Evolutionary conservation across 2,329 filamentous ascomycete species (phyloP).

Genomic region (Emmonsiellopsis sp.): DNA sequence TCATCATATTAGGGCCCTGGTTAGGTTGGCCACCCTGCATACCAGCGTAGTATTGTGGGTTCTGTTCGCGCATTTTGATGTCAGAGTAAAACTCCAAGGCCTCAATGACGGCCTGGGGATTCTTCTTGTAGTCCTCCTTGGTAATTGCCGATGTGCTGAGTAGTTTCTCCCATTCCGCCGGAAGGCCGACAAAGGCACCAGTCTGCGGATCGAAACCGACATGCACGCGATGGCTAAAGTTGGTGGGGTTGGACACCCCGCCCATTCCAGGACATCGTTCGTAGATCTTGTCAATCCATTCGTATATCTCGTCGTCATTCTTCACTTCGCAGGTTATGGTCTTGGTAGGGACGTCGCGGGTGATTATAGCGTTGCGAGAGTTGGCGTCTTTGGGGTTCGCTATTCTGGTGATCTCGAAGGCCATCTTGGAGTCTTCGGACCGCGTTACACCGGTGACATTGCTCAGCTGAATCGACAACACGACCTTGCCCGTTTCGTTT

Average conservation of each 20-base stretch:
- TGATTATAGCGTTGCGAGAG: conserved; percentile 59
- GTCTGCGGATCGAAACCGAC: conserved; percentile 95
- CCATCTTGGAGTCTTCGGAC: conserved; percentile 82
- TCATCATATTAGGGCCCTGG: conserved; percentile 37
- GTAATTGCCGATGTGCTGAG: conserved; percentile 94
- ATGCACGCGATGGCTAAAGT: conserved; percentile 94
- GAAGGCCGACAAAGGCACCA: conserved; percentile 87
- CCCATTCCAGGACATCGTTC: conserved; percentile 95
- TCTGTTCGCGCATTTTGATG: conserved; percentile 55
- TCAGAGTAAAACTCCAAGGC: conserved; percentile 62
- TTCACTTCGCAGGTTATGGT: conserved; percentile 89
- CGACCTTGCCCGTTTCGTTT: conserved; percentile 74
- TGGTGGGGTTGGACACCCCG: conserved; percentile 95
- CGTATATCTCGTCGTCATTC: conserved; percentile 91
- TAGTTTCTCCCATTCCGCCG: conserved; percentile 93
- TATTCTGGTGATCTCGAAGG: conserved; percentile 82
- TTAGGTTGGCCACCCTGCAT: conserved; percentile 56
- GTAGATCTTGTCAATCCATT: conserved; percentile 98
- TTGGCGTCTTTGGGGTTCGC: conserved; percentile 51
- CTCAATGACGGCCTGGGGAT: conserved; percentile 68
- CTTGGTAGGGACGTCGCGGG: conserved; percentile 70
- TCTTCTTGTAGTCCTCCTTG: conserved; percentile 96
- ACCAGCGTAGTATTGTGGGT: conserved; percentile 50
- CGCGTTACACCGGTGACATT: conserved; percentile 85
- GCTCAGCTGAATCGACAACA: conserved; percentile 74